Evolutionary conservation across 2,329 filamentous ascomycete species (phyloP), one percentile per base, ranked within the genome.

Genomic region (Microcera coccophila): DNA sequence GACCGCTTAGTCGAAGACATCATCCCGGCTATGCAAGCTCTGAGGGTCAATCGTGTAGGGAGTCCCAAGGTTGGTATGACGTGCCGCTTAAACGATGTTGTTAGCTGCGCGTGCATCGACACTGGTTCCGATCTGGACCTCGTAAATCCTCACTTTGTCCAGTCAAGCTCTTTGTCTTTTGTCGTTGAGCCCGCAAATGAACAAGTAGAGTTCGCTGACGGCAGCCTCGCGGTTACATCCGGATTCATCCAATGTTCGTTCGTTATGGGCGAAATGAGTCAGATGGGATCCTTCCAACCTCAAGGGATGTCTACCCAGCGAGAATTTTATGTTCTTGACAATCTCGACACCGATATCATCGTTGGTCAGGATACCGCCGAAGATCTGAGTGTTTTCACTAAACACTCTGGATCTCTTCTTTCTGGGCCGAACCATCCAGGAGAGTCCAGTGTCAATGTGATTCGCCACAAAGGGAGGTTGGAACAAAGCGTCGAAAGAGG

Each of bases 51-150:
- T 10, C 41, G 43, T 2, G 5, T 45, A 1, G 43, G 34, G 10
- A 38, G 15, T 5, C 35, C 34, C 0, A 37, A 19, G 22, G 12
- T 26, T 3, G 35, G 31, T 8, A 3, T 45, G 10, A n/a, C 38
- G n/a, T 45, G 43, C 5, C 28, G 12, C 3, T 39, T 45, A 12
- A 29, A 16, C 18, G 11, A 3, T 2, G 4, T 28, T 2, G 16
- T 42, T 9, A 39, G 22, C 1, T 39, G 11, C 21, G 43, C 43
- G 4, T 38, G 39, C 3, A 39, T 35, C 1, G 43, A 45, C 11
- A 45, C 43, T 1, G 43, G 43, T 8, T 45, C 43, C 2, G 43
- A 45, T 2, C 4, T 45, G 28, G 43, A 45, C 17, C 39, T 45
- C 3, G 17, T 45, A 1, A 42, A 24, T 8, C 31, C 36, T 1